Evolutionary conservation across 768 basidiomycete genomes (phyloP).

Genomic region (Russula dissimulans): DNA sequence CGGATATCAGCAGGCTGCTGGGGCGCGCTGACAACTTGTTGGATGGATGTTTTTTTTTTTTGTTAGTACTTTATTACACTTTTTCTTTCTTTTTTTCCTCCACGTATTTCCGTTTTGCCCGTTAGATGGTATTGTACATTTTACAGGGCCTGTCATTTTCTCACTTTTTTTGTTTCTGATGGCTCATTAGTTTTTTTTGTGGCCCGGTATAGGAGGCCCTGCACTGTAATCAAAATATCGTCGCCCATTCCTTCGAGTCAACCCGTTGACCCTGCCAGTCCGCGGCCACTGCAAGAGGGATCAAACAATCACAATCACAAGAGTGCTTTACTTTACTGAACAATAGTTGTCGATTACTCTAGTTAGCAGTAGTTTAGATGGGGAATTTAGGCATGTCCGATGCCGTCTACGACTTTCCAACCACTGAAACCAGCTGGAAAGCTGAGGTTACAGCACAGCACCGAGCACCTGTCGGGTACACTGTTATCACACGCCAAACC

Average conservation of each 20-base stretch:
- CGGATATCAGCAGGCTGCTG: conserved; percentile 21
- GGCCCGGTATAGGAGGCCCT: background rate
- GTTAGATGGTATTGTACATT: conserved; percentile 13
- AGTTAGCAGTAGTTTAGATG: no score
- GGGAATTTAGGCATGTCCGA: conserved; percentile 15
- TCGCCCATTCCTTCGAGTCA: background rate
- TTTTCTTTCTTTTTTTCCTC: background rate
- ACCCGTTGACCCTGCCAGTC: no score
- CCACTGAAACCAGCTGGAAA: conserved; percentile 4
- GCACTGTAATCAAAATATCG: conserved; percentile 8
- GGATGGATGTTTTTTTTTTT: background rate
- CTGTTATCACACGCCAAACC: conserved; percentile 27
- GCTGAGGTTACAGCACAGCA: conserved; percentile 21
- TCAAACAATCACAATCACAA: no score
- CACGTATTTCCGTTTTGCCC: no score
- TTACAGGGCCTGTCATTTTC: conserved; percentile 3
- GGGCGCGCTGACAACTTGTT: conserved; percentile 7
- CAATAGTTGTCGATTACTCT: no score
- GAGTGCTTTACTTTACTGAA: no score
- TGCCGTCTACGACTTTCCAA: conserved; percentile 26
- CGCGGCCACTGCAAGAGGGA: no score
- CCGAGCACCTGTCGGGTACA: no score
- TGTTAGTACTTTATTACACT: background rate
- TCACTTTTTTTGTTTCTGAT: background rate
- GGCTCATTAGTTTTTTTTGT: background rate